Evolutionary conservation across 2,329 filamentous ascomycete species (phyloP).

Genomic region (Beauveria pseudobassiana): DNA sequence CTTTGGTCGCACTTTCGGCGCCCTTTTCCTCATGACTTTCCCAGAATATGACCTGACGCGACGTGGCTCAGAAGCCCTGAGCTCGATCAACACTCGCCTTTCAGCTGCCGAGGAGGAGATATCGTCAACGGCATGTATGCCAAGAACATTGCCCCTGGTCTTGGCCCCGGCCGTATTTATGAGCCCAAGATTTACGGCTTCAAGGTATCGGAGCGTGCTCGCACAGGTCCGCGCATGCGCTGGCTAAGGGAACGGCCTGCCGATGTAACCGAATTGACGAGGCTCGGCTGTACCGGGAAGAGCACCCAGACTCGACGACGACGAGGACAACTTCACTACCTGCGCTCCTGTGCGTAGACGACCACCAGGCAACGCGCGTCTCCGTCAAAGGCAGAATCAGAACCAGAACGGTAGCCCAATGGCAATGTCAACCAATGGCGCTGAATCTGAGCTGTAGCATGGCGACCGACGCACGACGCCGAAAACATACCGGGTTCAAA

Average conservation of each 20-base stretch:
- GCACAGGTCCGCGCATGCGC: conserved; percentile 90
- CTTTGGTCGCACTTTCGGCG: conserved; percentile 95
- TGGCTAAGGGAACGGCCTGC: conserved; percentile 83
- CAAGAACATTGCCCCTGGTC: conserved; percentile 79
- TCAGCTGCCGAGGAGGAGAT: conserved; percentile 32
- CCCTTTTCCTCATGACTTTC: conserved; percentile 97
- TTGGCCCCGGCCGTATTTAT: conserved; percentile 79
- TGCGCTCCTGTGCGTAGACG: conserved; percentile 35
- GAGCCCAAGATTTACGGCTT: conserved; percentile 97
- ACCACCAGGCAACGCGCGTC: conserved; percentile 33
- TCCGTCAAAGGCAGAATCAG: conserved; percentile 37
- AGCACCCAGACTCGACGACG: conserved; percentile 50
- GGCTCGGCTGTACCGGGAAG: conserved; percentile 45
- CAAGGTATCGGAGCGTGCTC: conserved; percentile 81
- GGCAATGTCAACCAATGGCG: conserved; percentile 48
- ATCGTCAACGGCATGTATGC: conserved; percentile 81
- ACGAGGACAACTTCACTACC: conserved; percentile 42
- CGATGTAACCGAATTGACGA: conserved; percentile 79
- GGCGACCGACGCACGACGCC: conserved; percentile 12
- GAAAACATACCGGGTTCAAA: background rate
- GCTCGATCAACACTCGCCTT: conserved; percentile 25
- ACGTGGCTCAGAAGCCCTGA: conserved; percentile 54
- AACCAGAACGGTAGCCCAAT: conserved; percentile 52
- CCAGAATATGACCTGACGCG: conserved; percentile 86
- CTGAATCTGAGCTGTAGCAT: conserved; percentile 46